Base-by-base conservation (phyloP, 768 basidiomycete genomes). In the Lyophyllum semitale region DNA sequence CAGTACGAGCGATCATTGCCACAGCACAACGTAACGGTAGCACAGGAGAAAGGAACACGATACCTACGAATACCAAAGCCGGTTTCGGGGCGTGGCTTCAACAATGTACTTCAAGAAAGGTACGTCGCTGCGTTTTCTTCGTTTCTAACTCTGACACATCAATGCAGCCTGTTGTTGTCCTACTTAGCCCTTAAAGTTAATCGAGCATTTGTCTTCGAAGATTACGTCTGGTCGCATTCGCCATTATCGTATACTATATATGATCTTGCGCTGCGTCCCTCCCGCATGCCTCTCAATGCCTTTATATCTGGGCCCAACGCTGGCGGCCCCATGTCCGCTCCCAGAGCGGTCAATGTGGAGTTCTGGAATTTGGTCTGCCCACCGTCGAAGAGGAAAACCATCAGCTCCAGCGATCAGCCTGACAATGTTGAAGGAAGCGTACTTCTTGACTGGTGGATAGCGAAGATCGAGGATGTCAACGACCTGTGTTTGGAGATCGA, bases 101-200 rank as follows among this genome's bases (percentile, higher is more conserved):
- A 85, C 65, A 85, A 85, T 53, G 66, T 84, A 20, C 69, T 86
- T 27, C 82, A 85, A 64, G 83, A 86, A 74, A 71, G 74, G 83
- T 84, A 63, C 8, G 48, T 50, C 22, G 29, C 41, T 15, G 5
- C 26, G 3, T 8, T 18, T 9, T 44, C 18, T 30, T 5, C 8
- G 18, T 40, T 8, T 8, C 18, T 23, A 20, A 17, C 22, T n/a
- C n/a, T 12, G 4, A 37, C 32, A 15, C 1, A 30, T 8, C 15
- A 35, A 12, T 22, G 7, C n/a, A 82, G 81, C 2, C 53, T 83
- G 8, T 50, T 84, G 20, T 72, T 78, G 65, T 79, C 78, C 12
- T 77, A 84, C 60, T 66, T 85, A n/a, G 82, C 84, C 0, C 73
- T 79, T 35, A 60, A 66, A 26, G 63, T 79, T 7, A 77, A 83